phyloP scores from a whole-genome alignment of 2,329 filamentous ascomycete genomes.

The Pseudocercospora vitis region DNA sequence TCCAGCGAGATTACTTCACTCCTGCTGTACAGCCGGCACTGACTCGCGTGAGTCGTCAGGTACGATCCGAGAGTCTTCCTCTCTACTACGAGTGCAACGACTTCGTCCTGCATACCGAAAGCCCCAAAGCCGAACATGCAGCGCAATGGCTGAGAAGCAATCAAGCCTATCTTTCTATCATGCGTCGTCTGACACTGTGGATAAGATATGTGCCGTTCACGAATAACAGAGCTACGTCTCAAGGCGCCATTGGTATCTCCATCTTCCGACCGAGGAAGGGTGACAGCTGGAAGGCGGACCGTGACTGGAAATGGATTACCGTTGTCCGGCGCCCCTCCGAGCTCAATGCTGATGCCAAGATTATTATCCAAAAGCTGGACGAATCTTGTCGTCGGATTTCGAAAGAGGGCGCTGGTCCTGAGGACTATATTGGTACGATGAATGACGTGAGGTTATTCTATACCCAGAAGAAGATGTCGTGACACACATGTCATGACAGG shows the following conservation, averaged over 20 bases:
- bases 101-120: constrained; percentile 36
- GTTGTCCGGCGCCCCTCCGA: constrained; percentile 29
- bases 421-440: constrained; percentile 26
- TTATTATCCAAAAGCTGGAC: constrained; percentile 26
- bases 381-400: constrained; percentile 16
- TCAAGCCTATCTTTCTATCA: constrained; percentile 19
- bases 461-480: constrained; percentile 27
- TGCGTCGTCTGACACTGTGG: constrained; percentile 31
- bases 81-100: constrained; percentile 34
- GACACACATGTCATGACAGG: neutral
- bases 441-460: constrained; percentile 25
- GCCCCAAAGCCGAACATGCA: constrained; percentile 30
- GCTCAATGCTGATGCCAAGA: constrained; percentile 27
- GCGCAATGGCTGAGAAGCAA: constrained; percentile 31
- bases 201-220: constrained; percentile 29
- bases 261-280: constrained; percentile 20
- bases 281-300: constrained; percentile 26
- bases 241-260: constrained; percentile 29
- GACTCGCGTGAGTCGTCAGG: constrained; percentile 30
- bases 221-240: constrained; percentile 15
- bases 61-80: constrained; percentile 33
- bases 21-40: constrained; percentile 33
- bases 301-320: constrained; percentile 35
- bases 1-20: constrained; percentile 32
- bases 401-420: constrained; percentile 14